phyloP scores from a whole-genome alignment of 2,329 filamentous ascomycete genomes.

The Penicillium sp. region DNA sequence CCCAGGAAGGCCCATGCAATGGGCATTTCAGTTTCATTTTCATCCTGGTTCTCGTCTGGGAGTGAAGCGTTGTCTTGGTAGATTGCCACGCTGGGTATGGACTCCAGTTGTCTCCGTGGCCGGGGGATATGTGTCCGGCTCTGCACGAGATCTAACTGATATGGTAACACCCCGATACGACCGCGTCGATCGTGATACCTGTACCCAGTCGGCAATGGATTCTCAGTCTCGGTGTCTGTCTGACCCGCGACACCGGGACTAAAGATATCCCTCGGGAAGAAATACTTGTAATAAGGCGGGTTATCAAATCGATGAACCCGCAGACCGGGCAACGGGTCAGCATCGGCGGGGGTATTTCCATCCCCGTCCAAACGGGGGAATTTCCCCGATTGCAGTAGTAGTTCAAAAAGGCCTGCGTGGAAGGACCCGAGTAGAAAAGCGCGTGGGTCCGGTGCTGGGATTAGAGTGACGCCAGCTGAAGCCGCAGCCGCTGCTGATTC shows the following conservation, averaged over 20 bases:
- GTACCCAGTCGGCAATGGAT: constrained; percentile 40
- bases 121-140: constrained; percentile 49
- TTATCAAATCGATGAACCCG: constrained; percentile 39
- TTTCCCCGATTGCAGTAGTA: constrained; percentile 33
- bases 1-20: constrained; percentile 51
- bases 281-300: constrained; percentile 45
- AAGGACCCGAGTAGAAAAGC: constrained; percentile 48
- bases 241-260: background rate
- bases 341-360: background rate
- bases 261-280: constrained; percentile 38
- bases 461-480: constrained; percentile 23
- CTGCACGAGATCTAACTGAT: constrained; percentile 46
- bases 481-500: background rate
- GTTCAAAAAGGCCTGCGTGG: constrained; percentile 41
- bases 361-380: constrained; percentile 15
- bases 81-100: constrained; percentile 43
- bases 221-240: background rate
- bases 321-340: constrained; percentile 28
- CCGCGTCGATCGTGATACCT: constrained; percentile 38
- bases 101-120: constrained; percentile 39
- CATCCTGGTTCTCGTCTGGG: background rate
- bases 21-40: constrained; percentile 33
- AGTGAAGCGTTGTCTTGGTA: constrained; percentile 30
- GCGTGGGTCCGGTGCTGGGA: constrained; percentile 35
- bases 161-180: constrained; percentile 33